Evolutionary conservation across 2,329 filamentous ascomycete genomes (phyloP), one percentile per base, ranked within the genome.

Genomic region (Fusarium beomiforme): DNA sequence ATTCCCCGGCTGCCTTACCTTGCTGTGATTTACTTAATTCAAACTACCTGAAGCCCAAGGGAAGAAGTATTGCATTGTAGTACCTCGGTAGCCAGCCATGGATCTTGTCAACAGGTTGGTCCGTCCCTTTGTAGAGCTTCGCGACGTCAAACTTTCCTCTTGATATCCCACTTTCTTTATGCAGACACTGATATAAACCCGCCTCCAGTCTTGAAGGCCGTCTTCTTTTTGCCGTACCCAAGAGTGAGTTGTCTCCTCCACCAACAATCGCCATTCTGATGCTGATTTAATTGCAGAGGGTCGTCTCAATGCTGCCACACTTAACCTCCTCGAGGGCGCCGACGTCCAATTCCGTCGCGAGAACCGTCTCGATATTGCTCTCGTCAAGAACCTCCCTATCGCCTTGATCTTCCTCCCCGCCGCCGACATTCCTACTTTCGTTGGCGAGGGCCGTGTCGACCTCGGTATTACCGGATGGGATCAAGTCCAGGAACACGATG

Each of bases 341-440:
- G 96, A 99, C 81, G 95, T 99, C 77, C 94, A 99, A 82, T 99
- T 99, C 85, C 91, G 93, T 81, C 92, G 96, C 79, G 94, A 98
- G 85, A 94, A 92, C 81, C 92, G 96, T 64, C 93, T 98, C 77
- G 96, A 99, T 81, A 98, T 99, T 79, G 96, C 96, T 19, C 91
- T 99, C 29, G 96, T 98, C 79, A 97, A 98, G 86, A 99, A 99
- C 84, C 90, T 96, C 31, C 93, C 93, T 37, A 94, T 99, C 76
- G 96, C 96, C 19, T 92, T 99, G 67, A 91, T 99, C 79, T 99
- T 99, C 86, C 92, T 99, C 29, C 96, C 96, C 33, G 96, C 95
- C 39, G 95, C 94, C 74, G 96, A 99, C 81, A 99, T 99, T 79
- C 96, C 96, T 8, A 97, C 94, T 41, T 98, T 98, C 79, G 95